phyloP scores from a whole-genome alignment of 768 basidiomycete genomes.

The Clathrus columnatus region DNA sequence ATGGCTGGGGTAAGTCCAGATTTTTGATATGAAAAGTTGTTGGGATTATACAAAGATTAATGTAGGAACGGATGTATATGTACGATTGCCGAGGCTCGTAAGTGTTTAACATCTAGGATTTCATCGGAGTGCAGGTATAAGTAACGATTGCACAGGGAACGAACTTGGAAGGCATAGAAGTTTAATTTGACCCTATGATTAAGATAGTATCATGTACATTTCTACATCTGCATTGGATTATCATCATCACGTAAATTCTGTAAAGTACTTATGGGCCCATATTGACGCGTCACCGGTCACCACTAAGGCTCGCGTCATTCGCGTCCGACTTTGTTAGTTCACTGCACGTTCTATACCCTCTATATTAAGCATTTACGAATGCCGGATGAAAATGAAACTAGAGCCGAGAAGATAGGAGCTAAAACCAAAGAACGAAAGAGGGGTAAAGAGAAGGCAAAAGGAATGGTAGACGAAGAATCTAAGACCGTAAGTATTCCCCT shows the following conservation, averaged over 20 bases:
- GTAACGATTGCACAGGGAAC: conserved; percentile 48
- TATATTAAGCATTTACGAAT: not conserved
- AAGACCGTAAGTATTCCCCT: not conserved
- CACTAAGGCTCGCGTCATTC: not conserved
- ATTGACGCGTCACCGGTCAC: conserved; percentile 2
- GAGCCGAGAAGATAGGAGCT: not conserved
- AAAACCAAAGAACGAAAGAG: not conserved
- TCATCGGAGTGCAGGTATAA: not conserved
- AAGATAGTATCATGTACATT: not conserved
- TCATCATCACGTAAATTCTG: not conserved
- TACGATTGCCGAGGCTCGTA: conserved; percentile 74
- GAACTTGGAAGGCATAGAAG: conserved; percentile 76
- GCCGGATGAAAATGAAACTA: not conserved
- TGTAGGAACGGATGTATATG: conserved; percentile 72
- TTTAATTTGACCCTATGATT: conserved; percentile 28
- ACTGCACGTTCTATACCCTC: not conserved
- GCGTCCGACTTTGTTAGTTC: not conserved
- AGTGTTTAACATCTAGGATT: conserved; percentile 20
- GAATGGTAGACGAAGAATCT: not conserved
- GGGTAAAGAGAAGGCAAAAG: not conserved
- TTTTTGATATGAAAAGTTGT: not conserved
- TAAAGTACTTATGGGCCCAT: conserved; percentile 2
- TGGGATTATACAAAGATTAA: conserved; percentile 2
- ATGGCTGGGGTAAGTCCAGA: conserved; percentile 67
- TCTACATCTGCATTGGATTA: not conserved